A percentile compares a stretch with the other conserved stretches of the same genome.
phyloP scores from a whole-genome alignment of 164 flowering plant species.

The Stephania yunnanensis region DNA sequence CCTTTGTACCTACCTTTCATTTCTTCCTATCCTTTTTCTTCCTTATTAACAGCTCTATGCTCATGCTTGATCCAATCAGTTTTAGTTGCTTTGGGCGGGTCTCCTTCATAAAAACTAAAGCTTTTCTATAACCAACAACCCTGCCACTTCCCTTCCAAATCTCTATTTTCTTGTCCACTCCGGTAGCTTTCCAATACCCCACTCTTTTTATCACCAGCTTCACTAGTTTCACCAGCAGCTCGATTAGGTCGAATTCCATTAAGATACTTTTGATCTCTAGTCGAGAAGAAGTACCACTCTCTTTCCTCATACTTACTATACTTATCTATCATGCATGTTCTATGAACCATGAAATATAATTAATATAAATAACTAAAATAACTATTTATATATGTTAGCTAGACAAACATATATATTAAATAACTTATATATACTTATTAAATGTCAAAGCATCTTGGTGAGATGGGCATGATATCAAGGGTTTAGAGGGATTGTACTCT shows the following conservation, averaged over 20 bases:
- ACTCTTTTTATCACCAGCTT: no score
- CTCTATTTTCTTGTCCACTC: not conserved
- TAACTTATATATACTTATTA: no score
- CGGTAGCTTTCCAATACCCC: constrained; percentile 3
- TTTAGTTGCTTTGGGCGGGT: not conserved
- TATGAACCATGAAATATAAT: not conserved
- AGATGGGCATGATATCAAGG: no score
- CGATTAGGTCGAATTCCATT: not conserved
- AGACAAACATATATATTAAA: no score
- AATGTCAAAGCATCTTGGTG: no score
- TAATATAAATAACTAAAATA: not conserved
- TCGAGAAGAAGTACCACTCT: not conserved
- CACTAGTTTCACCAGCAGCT: not conserved
- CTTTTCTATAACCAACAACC: not conserved
- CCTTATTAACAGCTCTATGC: not conserved
- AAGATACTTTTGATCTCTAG: not conserved
- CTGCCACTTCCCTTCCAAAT: not conserved
- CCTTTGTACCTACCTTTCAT: not conserved
- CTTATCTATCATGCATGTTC: not conserved
- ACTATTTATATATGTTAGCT: not conserved
- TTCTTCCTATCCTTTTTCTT: not conserved
- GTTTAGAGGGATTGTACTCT: no score
- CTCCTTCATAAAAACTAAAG: not conserved
- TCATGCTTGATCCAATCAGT: constrained; percentile 1
- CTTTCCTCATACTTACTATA: not conserved